Evolutionary conservation across 1,284 basidiomycete genomes (phyloP).

Genomic region (Trichosporon faecale): DNA sequence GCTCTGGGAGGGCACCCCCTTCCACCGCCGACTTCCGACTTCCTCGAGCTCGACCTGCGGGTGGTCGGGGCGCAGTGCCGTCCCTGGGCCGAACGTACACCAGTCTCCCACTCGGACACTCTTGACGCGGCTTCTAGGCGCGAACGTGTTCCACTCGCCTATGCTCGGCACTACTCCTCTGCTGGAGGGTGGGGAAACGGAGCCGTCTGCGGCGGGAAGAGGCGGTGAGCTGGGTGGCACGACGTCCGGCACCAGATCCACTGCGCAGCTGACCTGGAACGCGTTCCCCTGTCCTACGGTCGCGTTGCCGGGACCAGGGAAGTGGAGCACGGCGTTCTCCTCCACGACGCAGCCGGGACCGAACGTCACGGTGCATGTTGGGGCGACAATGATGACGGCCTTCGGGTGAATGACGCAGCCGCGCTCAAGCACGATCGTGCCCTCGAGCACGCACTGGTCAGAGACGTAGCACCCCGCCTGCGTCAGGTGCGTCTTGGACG

Average conservation of each 20-base stretch:
- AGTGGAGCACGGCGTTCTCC: conserved; percentile 81
- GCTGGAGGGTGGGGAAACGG: no score
- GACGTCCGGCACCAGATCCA: conserved; percentile 45
- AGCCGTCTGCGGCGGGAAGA: not conserved
- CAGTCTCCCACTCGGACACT: conserved; percentile 20
- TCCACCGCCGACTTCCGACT: conserved; percentile 16
- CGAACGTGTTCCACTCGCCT: conserved; percentile 19
- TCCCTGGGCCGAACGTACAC: conserved; percentile 14
- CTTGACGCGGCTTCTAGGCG: conserved; percentile 8
- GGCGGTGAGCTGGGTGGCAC: not conserved
- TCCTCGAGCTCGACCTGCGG: not conserved
- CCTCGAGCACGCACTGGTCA: conserved; percentile 76
- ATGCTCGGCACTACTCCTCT: not conserved
- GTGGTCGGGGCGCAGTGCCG: not conserved
- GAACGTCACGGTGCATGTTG: conserved; percentile 74
- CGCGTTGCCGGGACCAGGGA: conserved; percentile 64
- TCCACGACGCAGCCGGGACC: conserved; percentile 87
- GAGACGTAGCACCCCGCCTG: conserved; percentile 58
- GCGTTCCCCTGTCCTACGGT: conserved; percentile 86
- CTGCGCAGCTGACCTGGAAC: conserved; percentile 87
- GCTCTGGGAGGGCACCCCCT: conserved; percentile 70
- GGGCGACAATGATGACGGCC: conserved; percentile 79
- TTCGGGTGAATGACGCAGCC: conserved; percentile 91
- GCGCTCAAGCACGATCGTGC: conserved; percentile 81
- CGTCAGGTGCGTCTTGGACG: not conserved